Conservation (phyloP, 2,329 filamentous ascomycete genomes). For the Juglanconis juglandina region DNA sequence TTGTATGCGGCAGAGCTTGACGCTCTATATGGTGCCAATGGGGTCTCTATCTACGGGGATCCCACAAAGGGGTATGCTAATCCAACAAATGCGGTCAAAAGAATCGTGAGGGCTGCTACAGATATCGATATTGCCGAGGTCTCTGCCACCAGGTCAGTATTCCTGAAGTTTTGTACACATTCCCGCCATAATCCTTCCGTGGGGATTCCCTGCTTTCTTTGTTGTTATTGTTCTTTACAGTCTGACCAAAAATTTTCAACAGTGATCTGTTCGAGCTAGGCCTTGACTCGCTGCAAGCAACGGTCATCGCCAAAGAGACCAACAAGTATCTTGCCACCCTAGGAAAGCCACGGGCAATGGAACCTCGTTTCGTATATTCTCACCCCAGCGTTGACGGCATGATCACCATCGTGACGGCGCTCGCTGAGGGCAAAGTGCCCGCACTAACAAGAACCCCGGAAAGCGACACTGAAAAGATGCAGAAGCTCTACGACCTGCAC, state of each 20-base stretch:
- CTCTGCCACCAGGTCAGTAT: background rate
- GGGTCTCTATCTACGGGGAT: too few relatives aligned
- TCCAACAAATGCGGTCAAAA: background rate
- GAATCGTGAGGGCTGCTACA: background rate
- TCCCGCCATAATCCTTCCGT: too few relatives aligned
- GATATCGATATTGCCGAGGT: background rate
- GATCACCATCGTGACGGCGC: background rate
- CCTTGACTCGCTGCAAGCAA: conserved; percentile 11
- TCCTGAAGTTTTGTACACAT: too few relatives aligned
- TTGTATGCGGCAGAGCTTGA: conserved; percentile 41
- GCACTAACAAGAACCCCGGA: background rate
- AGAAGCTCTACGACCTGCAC: conserved; percentile 3
- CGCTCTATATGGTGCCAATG: conserved; percentile 32
- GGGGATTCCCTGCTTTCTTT: too few relatives aligned
- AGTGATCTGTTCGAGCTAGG: conserved; percentile 2
- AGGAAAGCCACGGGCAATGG: background rate
- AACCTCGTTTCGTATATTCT: conserved; percentile 1
- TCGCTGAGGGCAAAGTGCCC: background rate
- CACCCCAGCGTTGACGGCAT: conserved; percentile 3
- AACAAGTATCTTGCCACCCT: background rate
- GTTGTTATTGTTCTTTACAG: too few relatives aligned
- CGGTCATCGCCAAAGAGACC: background rate
- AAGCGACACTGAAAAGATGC: conserved; percentile 8
- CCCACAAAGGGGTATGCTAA: background rate
- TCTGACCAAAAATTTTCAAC: too few relatives aligned